Evolutionary conservation across 2,329 filamentous ascomycete genomes (phyloP), one percentile per base, ranked within the genome.

Genomic region (Leptographium wingfieldii): DNA sequence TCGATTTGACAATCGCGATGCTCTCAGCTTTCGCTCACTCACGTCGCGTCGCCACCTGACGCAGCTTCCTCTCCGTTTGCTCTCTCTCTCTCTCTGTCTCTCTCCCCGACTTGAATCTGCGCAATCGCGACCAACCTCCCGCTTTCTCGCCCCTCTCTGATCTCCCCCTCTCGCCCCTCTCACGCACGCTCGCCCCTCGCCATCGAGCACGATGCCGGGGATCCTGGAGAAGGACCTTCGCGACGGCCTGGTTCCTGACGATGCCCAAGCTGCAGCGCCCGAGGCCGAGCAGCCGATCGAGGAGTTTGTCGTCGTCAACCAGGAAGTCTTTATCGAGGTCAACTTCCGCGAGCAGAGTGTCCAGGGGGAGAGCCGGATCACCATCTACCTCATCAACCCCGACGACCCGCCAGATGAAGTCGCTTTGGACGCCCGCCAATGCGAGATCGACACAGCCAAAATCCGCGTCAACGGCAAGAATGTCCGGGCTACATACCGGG

Each of bases 281-380:
- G 35, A 57, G n/a, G 60, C 60, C 11, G 55, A 56, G 40, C 55
- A 48, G 29, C 61, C 63, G 9, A 60, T 65, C 14, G 65, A 66
- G 48, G 69, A 69, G 53, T 80, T 76, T 63, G 69, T 80, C 49
- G 75, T 97, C 61, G 80, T 90, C 59, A 87, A 91, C 73, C 92
- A 97, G 74, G 88, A 89, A 70, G 86, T 99, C 56, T 86, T 91
- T 67, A 78, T 99, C 62, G 92, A 97, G 67, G 79, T 99, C 69
- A 88, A 95, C 74, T 95, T 99, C 70, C 80, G 82, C 64, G 82
- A 82, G 59, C 86, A 85, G 72, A 81, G 79, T 68, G 75, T 97
- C 68, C 85, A 82, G 63, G 94, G 94, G 57, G 86, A 82, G 64
- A 90, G 88, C 10, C 87, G 92, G 66, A 87, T 99, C 66, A 87